Base-by-base conservation (phyloP, 2,329 filamentous ascomycete species). In the Coleophoma crateriformis region DNA sequence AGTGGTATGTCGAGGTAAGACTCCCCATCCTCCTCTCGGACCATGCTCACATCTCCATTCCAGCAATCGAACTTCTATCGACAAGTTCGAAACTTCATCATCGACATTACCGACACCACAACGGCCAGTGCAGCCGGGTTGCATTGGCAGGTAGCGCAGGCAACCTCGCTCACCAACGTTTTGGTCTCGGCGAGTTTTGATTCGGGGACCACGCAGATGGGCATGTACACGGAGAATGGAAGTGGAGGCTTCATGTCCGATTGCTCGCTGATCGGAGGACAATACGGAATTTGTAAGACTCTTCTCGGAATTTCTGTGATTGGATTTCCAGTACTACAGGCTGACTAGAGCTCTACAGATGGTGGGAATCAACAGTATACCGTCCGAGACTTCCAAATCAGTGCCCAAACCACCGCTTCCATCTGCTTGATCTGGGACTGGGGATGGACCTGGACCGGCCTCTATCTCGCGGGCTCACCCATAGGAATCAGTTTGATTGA, bases 11-110 rank as follows among this genome's bases (percentile, higher is more conserved):
- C 33, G 20, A 42, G 19, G 13, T 20, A 34, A 42, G 17, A 22
- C 43, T 14, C 12, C 19, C 33, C n/a, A 15, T 41, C n/a, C 8
- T 17, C 10, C 3, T 12, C 20, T 27, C 22, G 44, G 11, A 33
- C 4, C 27, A 13, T 19, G 46, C 17, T 35, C 32, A 17, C 38
- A 48, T 20, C 11, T 48, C 72, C 19, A 19, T 19, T 19, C 19
- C 19, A 19, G 71, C 55, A 77, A 77, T 55, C 72, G 75, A 69
- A 69, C 55, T 87, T 87, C 65, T 82, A 74, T 61, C 73, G 81
- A 32, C 77, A 81, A 55, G 74, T 87, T 51, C 71, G 81, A 14
- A 87, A 88, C 59, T 71, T 88, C 45, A 69, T 81, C 47, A 71
- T 87, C 37, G 82, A 87, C 58, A 72, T 76, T 35, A 81, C 76